A percentile compares a stretch with the other conserved stretches of the same genome.
Conservation (phyloP, 2,329 filamentous ascomycete species). For the Apiospora kogelbergensis region DNA sequence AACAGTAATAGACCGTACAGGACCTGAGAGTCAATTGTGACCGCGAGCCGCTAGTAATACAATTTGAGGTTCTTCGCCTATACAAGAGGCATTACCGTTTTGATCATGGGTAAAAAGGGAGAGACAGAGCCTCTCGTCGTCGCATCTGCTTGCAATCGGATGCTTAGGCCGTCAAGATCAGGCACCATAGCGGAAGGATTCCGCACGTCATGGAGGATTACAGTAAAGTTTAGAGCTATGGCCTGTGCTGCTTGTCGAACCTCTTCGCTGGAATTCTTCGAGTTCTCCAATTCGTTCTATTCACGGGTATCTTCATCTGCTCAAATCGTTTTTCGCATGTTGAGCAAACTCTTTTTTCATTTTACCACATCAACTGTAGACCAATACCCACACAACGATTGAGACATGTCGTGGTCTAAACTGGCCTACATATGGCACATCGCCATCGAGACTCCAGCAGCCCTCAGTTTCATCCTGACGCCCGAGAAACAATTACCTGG, state of each 20-base stretch:
- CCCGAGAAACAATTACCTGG: slow-evolving; percentile 43
- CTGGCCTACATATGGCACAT: slow-evolving; percentile 39
- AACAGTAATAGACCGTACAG: background rate
- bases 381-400: background rate
- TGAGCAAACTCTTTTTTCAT: no score
- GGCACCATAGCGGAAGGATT: background rate
- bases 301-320: background rate
- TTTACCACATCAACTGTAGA: background rate
- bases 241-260: background rate
- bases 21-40: background rate
- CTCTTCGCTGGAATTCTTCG: background rate
- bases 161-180: background rate
- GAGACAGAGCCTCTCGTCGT: background rate
- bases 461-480: slow-evolving; percentile 44
- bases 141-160: background rate
- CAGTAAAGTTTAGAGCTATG: background rate
- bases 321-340: no score
- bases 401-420: slow-evolving; percentile 2
- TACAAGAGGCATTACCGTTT: background rate
- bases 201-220: background rate
- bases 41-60: background rate
- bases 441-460: slow-evolving; percentile 41
- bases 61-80: background rate
- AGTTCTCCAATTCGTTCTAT: background rate
- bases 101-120: background rate